Base-by-base conservation (phyloP, 306 rosid species). In the Pyrus communis region DNA sequence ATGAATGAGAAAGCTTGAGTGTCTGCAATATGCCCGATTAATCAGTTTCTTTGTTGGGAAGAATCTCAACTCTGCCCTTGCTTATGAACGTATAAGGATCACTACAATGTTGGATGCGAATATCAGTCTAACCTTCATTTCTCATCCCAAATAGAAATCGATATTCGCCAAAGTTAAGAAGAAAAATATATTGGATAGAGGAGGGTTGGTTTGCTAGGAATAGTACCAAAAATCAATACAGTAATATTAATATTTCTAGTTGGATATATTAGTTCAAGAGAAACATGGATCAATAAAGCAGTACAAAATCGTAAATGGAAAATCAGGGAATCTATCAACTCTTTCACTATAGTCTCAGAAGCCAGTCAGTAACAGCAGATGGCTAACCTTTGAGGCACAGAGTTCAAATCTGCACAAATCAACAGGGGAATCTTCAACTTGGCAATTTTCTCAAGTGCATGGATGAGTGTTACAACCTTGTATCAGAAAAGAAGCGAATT, bases 381-480 rank as follows among this genome's bases (percentile, higher is more conserved):
- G 46, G 77, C 69, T 30, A 40, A 83, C 81, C 86, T 79, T 70
- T 6, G 31, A 21, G 84, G 84, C 40, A 33, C 23, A 49, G 69
- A 49, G 76, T 83, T 79, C 71, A 79, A 69, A 43, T 83, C 79
- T 52, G 83, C 86, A 71, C 86, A 83, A 46, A 79, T 51, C 70
- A 83, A 5, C 8, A 75, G 8, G 71, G 83, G 81, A 70, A 79
- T 63, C 52, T 83, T 61, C 45, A 30, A 51, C 17, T 67, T 3
- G 27, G 31, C 67, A 67, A 75, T 76, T 67, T 67, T 59, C 67
- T 66, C 84, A 23, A 79, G 81, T 25, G 25, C 81, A 66, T 43
- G 35, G 11, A 79, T 57, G 27, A 83, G 84, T 27, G 55, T 55
- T 7, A 35, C 78, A 75, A 83, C 67, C 86, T 79, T 67, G 13